A percentile compares a stretch with the other conserved stretches of the same genome.
Conservation (phyloP, 345 rosid genomes). For the Brassica rapa region DNA sequence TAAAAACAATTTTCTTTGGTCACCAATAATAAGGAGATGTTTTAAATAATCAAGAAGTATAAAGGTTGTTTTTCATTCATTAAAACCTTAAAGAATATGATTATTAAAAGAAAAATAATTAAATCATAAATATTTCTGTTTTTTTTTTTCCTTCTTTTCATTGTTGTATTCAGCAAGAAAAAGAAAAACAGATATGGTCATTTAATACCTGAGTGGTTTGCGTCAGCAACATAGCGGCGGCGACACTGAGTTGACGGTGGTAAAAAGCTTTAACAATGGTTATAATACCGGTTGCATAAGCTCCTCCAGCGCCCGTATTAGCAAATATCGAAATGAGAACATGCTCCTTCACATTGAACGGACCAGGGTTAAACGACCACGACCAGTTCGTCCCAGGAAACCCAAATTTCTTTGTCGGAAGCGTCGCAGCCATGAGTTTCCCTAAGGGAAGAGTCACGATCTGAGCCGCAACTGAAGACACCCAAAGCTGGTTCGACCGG, state of each 20-base stretch:
- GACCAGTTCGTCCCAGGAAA: constrained; percentile 44
- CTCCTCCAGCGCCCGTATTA: constrained; percentile 49
- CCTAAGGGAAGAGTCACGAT: constrained; percentile 53
- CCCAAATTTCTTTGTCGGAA: constrained; percentile 42
- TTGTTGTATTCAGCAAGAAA: background rate
- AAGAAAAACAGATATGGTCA: background rate
- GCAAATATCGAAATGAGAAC: constrained; percentile 63
- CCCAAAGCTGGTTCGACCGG: constrained; percentile 46
- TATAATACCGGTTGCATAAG: constrained; percentile 47
- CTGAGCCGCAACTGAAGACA: constrained; percentile 47
- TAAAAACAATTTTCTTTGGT: too few relatives aligned
- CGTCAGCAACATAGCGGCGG: constrained; percentile 50
- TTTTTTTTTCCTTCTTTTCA: background rate
- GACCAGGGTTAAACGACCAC: constrained; percentile 57
- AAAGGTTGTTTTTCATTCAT: background rate
- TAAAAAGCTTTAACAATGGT: constrained; percentile 56
- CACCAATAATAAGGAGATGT: too few relatives aligned
- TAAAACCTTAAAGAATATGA: too few relatives aligned
- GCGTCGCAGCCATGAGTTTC: constrained; percentile 53
- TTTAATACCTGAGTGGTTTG: constrained; percentile 70
- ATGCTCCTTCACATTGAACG: constrained; percentile 57
- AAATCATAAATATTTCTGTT: background rate
- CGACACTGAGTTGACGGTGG: constrained; percentile 37
- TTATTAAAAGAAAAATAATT: too few relatives aligned
- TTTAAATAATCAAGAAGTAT: background rate